phyloP scores from a whole-genome alignment of 768 basidiomycete genomes.

The Lactarius vividus region DNA sequence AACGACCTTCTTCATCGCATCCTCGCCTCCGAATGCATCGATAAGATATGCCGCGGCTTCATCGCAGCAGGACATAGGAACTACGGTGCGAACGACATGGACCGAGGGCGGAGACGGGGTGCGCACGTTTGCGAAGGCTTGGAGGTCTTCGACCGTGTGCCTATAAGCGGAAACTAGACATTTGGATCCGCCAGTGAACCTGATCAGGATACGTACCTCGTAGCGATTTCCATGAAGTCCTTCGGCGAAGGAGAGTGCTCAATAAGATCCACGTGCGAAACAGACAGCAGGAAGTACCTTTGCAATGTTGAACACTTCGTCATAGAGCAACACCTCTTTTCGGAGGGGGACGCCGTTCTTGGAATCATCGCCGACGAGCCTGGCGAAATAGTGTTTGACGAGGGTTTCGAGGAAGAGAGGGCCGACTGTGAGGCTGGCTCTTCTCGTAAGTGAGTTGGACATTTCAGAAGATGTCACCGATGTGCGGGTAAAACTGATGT shows the following conservation, averaged over 20 bases:
- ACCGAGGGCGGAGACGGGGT: constrained; percentile 87
- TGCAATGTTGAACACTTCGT: constrained; percentile 72
- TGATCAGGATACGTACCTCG: constrained; percentile 47
- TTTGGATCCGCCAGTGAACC: not conserved
- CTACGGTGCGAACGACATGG: constrained; percentile 62
- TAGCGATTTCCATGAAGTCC: constrained; percentile 74
- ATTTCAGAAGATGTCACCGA: constrained; percentile 4
- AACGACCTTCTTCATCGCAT: constrained; percentile 62
- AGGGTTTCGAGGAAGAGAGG: constrained; percentile 73
- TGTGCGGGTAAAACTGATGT: not conserved
- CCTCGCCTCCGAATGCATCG: constrained; percentile 80
- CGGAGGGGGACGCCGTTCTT: constrained; percentile 37
- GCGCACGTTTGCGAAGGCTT: constrained; percentile 74
- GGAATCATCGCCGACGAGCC: constrained; percentile 34
- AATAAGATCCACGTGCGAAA: not conserved
- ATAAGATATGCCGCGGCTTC: constrained; percentile 72
- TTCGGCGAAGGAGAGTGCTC: constrained; percentile 30
- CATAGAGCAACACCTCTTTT: constrained; percentile 77
- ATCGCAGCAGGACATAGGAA: constrained; percentile 75
- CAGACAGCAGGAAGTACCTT: constrained; percentile 48
- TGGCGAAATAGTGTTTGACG: constrained; percentile 83
- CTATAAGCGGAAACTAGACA: constrained; percentile 37
- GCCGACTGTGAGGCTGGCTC: constrained; percentile 63
- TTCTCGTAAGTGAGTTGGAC: constrained; percentile 56
- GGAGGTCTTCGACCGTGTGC: constrained; percentile 83